phyloP scores from a whole-genome alignment of 2,329 filamentous ascomycete species.

The Xylariaceae sp. region DNA sequence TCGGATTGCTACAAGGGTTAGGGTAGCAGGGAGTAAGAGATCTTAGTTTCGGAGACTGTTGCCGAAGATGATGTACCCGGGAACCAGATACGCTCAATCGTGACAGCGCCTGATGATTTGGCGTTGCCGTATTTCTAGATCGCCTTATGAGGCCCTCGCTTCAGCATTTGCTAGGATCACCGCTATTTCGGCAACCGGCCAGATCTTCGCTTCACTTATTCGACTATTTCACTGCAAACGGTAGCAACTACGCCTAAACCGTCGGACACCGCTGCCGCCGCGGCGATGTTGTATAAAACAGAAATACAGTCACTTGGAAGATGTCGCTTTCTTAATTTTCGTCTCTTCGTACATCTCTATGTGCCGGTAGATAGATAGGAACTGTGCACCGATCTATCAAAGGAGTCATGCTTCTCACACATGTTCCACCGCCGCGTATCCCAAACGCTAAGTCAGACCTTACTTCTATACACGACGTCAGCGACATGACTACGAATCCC shows the following conservation, averaged over 20 bases:
- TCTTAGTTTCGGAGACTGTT: conserved; percentile 26
- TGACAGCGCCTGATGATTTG: conserved; percentile 23
- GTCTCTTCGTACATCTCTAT: neutral
- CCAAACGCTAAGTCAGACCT: neutral
- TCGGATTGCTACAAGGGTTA: too few species aligned
- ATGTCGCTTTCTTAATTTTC: neutral
- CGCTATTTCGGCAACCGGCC: conserved; percentile 15
- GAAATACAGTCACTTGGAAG: conserved; percentile 10
- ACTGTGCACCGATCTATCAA: neutral
- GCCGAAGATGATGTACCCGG: conserved; percentile 25
- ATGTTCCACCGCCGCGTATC: conserved; percentile 2
- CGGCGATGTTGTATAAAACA: neutral
- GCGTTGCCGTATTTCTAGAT: conserved; percentile 19
- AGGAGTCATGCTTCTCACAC: conserved; percentile 4
- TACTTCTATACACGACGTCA: conserved; percentile 22
- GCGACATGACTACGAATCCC: conserved; percentile 24
- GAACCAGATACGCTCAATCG: conserved; percentile 14
- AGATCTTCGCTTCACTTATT: conserved; percentile 7
- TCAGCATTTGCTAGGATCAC: conserved; percentile 10
- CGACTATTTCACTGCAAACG: conserved; percentile 12
- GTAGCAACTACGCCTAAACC: conserved; percentile 14
- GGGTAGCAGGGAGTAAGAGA: conserved; percentile 24
- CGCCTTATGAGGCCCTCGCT: conserved; percentile 11
- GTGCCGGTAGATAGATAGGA: conserved; percentile 4
- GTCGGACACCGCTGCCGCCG: conserved; percentile 11